phyloP scores from a whole-genome alignment of 1,284 basidiomycete species.

The Papiliotrema terrestris region DNA sequence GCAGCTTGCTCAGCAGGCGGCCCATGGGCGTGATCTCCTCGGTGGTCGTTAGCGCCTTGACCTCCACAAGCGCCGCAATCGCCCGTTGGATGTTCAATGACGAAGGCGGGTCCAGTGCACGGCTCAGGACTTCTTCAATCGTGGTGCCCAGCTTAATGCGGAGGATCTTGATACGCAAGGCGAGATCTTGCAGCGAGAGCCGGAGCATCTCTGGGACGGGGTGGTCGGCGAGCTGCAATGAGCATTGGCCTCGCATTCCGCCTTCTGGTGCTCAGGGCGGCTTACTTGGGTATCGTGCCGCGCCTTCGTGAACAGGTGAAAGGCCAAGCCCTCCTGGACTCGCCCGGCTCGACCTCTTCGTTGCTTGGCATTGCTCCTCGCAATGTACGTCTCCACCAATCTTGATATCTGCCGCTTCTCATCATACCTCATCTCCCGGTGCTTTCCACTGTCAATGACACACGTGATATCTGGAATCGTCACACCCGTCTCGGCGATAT shows the following conservation, averaged over 20 bases:
- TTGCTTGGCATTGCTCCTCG: conserved; percentile 90
- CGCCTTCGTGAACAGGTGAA: conserved; percentile 90
- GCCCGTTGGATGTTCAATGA: conserved; percentile 87
- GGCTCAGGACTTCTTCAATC: conserved; percentile 84
- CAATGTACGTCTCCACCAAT: conserved; percentile 87
- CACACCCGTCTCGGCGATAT: conserved; percentile 75
- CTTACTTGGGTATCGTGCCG: conserved; percentile 67
- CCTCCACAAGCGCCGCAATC: conserved; percentile 85
- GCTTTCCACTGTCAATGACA: conserved; percentile 93
- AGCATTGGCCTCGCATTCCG: not conserved
- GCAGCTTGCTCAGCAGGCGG: conserved; percentile 81
- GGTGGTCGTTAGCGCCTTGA: conserved; percentile 67
- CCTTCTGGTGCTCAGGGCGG: not conserved
- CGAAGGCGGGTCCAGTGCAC: conserved; percentile 86
- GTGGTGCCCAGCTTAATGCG: conserved; percentile 80
- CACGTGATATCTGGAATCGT: conserved; percentile 98
- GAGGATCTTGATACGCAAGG: conserved; percentile 95
- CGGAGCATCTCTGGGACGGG: conserved; percentile 95
- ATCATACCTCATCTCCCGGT: conserved; percentile 90
- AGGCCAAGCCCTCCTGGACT: conserved; percentile 86
- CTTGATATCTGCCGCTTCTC: conserved; percentile 96
- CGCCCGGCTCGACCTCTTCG: conserved; percentile 87
- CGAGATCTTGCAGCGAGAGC: conserved; percentile 88
- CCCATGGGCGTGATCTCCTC: conserved; percentile 98
- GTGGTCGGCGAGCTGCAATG: conserved; percentile 75